Evolutionary conservation across 1,139 yeast genomes (phyloP).

Genomic region (Kurtzmaniella quercitrusa): DNA sequence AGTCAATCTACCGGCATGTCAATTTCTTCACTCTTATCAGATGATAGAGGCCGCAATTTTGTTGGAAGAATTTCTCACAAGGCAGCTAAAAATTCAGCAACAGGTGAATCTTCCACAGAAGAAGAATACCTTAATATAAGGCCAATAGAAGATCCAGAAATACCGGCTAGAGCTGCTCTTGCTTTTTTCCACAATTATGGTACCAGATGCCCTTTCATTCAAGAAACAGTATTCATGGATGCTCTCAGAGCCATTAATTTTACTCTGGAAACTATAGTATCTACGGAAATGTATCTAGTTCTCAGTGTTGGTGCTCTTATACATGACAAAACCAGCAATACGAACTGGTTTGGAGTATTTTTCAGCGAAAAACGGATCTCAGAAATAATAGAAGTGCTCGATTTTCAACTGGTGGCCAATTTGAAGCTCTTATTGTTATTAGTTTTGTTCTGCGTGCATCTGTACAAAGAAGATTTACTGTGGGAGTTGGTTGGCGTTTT

Average conservation of each 20-base stretch:
- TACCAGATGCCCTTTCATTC: conserved; percentile 34
- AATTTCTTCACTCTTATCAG: conserved; percentile 13
- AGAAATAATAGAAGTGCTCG: conserved; percentile 32
- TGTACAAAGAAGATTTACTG: conserved; percentile 21
- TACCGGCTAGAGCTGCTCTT: conserved; percentile 29
- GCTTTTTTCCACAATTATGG: conserved; percentile 38
- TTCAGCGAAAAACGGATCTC: conserved; percentile 33
- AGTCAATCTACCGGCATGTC: conserved; percentile 6
- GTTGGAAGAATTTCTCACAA: conserved; percentile 9
- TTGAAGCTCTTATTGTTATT: conserved; percentile 26
- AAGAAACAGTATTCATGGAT: conserved; percentile 17
- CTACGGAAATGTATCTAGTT: conserved; percentile 34
- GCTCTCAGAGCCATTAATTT: conserved; percentile 27
- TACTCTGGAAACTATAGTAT: conserved; percentile 32
- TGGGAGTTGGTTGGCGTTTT: conserved; percentile 38
- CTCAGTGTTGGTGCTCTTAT: conserved; percentile 39
- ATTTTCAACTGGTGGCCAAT: conserved; percentile 19
- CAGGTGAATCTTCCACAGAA: conserved; percentile 14
- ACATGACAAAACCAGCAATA: conserved; percentile 26
- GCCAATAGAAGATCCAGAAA: conserved; percentile 22
- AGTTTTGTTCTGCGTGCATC: conserved; percentile 27
- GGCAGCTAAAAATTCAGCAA: conserved; percentile 5
- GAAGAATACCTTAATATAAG: conserved; percentile 39
- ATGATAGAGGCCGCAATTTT: conserved; percentile 8
- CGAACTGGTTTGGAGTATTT: conserved; percentile 19